These are phyloP conservation scores for Lepidium africanum DNA, from an alignment of 345 rosid species.

Conservation along the genomic window DNA sequence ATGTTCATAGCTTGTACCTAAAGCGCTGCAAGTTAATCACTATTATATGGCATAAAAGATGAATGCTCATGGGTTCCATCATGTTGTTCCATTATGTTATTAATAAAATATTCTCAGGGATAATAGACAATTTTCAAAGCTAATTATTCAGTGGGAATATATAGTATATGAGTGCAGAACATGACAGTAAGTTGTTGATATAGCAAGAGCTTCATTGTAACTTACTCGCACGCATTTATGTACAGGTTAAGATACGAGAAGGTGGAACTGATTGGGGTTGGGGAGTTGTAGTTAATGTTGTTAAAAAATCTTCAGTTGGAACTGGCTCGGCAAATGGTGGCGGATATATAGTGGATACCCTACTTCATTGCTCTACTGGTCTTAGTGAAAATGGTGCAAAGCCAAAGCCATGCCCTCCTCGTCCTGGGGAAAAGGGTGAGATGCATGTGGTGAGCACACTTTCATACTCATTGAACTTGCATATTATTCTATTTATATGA, in stretches of 20 bases:
- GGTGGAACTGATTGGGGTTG: slow-evolving; percentile 99
- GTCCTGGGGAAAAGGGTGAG: slow-evolving; percentile 92
- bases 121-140: background rate
- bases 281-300: slow-evolving; percentile 96
- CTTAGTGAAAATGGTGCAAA: slow-evolving; percentile 73
- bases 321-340: slow-evolving; percentile 47
- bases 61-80: background rate
- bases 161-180: background rate
- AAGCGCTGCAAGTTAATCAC: background rate
- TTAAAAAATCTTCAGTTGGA: slow-evolving; percentile 58
- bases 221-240: slow-evolving; percentile 21
- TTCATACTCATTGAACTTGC: background rate
- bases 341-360: slow-evolving; percentile 82
- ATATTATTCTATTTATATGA: background rate
- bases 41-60: background rate
- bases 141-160: background rate
- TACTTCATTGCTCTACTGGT: slow-evolving; percentile 88
- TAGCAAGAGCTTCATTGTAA: background rate
- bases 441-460: slow-evolving; percentile 91
- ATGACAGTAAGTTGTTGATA: background rate
- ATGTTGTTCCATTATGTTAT: background rate
- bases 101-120: background rate
- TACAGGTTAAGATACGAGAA: slow-evolving; percentile 88
- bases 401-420: slow-evolving; percentile 92
- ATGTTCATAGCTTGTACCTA: background rate